Percentiles rank a stretch among this genome's conserved stretches.
phyloP scores from a whole-genome alignment of 1,284 basidiomycete species.

The Phylloporus sp. region DNA sequence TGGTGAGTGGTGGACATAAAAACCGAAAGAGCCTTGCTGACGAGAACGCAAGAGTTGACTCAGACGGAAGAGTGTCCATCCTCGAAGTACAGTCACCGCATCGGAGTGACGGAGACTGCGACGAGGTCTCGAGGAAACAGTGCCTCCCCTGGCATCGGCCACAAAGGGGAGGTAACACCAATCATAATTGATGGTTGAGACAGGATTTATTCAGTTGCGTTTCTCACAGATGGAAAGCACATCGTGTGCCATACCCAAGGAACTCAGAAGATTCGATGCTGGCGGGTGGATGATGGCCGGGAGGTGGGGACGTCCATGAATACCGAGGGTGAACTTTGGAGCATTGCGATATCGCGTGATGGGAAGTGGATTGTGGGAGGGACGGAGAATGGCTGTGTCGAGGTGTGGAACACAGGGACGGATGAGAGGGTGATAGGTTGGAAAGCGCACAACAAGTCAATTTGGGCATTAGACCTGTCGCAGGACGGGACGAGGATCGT shows the following conservation, averaged over 20 bases:
- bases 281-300: not conserved
- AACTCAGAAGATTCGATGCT: not conserved
- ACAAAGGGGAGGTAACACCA: not conserved
- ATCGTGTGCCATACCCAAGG: not conserved
- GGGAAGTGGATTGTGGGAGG: not conserved
- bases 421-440: conserved; percentile 26
- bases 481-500: not conserved
- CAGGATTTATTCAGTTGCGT: not conserved
- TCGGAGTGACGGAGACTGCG: no score
- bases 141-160: not conserved
- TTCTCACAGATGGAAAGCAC: no score
- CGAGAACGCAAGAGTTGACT: no score
- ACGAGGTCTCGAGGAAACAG: no score
- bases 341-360: not conserved
- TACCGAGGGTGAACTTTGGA: no score
- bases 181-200: not conserved
- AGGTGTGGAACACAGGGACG: no score
- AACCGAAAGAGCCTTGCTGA: no score
- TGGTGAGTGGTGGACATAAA: no score
- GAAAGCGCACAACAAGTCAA: not conserved
- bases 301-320: no score
- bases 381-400: no score
- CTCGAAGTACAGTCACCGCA: no score
- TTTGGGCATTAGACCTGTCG: not conserved
- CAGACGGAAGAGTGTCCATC: no score